These are phyloP conservation scores for Nicotiana tomentosiformis DNA, from an alignment of 257 asterid genomes.

Conservation along the genomic window DNA sequence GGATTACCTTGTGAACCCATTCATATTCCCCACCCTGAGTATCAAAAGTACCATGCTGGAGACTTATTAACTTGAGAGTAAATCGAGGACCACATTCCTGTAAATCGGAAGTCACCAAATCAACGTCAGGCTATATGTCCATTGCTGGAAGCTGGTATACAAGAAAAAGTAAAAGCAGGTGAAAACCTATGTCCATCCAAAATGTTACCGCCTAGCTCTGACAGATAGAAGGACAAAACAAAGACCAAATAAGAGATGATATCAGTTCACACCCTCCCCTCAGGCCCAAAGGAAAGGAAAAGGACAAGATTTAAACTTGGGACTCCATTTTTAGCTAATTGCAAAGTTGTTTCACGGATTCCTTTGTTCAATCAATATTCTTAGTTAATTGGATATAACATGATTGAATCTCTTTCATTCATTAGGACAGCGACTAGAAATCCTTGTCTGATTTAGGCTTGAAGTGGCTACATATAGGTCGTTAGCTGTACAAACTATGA, in stretches of 20 bases:
- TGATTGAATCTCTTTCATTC: not conserved
- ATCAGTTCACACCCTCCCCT: not conserved
- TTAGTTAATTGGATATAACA: not conserved
- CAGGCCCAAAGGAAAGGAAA: not conserved
- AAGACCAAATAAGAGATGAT: not conserved
- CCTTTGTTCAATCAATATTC: not conserved
- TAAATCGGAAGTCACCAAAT: not conserved
- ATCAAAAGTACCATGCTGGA: conserved; percentile 92
- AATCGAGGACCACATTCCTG: conserved; percentile 98
- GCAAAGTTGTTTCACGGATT: not conserved
- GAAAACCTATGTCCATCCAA: not conserved
- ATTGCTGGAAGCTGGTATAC: not conserved
- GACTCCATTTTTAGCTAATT: not conserved
- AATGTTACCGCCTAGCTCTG: not conserved
- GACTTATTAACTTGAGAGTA: conserved; percentile 76
- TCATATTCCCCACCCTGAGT: conserved; percentile 88
- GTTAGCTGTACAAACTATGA: not conserved
- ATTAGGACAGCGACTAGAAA: not conserved
- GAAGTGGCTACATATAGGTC: not conserved
- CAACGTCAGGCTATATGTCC: not conserved
- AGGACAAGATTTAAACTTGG: not conserved
- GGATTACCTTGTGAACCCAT: conserved; percentile 90
- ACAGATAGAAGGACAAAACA: not conserved
- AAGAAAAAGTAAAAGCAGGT: not conserved
- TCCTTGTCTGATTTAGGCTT: not conserved